Conservation (phyloP, 2,329 filamentous ascomycete genomes). For the Claviceps arundinis region DNA sequence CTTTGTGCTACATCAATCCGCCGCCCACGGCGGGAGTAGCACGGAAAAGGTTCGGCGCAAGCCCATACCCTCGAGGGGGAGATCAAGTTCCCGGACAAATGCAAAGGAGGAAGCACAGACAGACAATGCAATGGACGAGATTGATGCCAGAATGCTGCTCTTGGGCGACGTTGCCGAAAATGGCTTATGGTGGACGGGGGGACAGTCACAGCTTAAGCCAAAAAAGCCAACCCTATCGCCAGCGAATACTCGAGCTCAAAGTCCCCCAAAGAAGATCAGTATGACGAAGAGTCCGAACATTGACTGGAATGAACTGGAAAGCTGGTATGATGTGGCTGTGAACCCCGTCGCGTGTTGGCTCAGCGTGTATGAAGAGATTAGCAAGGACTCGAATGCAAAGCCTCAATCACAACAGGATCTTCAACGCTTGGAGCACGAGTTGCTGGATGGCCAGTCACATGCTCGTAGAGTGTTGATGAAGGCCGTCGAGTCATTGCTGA, state of each 20-base stretch:
- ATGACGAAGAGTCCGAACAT: slow-evolving; percentile 41
- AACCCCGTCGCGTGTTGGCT: slow-evolving; percentile 57
- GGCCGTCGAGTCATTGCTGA: slow-evolving; percentile 64
- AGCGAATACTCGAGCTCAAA: background rate
- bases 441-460: slow-evolving; percentile 50
- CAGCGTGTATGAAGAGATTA: slow-evolving; percentile 41
- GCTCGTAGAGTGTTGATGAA: slow-evolving; percentile 60
- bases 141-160: slow-evolving; percentile 63
- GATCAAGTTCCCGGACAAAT: background rate
- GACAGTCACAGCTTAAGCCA: slow-evolving; percentile 10
- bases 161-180: slow-evolving; percentile 70
- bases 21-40: slow-evolving; percentile 9
- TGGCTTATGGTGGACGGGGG: slow-evolving; percentile 68
- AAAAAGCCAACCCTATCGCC: background rate
- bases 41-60: slow-evolving; percentile 17
- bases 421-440: slow-evolving; percentile 31
- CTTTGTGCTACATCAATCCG: slow-evolving; percentile 43
- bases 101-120: slow-evolving; percentile 7
- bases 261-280: background rate
- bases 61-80: slow-evolving; percentile 9
- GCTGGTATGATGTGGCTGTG: slow-evolving; percentile 62
- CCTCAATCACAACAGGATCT: slow-evolving; percentile 23
- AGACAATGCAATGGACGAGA: slow-evolving; percentile 26
- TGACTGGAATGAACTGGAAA: slow-evolving; percentile 56
- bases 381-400: slow-evolving; percentile 15